Evolutionary conservation across 768 basidiomycete species (phyloP).

Genomic region (Mycena leptocephala): DNA sequence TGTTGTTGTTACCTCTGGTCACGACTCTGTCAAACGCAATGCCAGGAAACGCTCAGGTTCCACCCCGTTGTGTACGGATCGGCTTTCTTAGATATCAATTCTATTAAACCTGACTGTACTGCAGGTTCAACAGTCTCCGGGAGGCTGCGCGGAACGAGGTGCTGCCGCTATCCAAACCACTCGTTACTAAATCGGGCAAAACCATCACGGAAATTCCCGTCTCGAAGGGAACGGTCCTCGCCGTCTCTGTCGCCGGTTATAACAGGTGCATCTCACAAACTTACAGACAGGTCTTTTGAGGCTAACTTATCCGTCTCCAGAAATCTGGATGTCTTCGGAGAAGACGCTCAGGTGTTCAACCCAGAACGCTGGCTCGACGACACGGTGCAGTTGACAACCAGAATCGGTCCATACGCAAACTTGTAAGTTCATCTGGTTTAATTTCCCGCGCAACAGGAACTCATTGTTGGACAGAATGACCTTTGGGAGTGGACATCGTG

Average conservation of each 20-base stretch:
- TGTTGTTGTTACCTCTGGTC: background rate
- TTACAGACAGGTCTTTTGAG: too few relatives aligned
- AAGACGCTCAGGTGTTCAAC: too few relatives aligned
- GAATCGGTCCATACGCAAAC: too few relatives aligned
- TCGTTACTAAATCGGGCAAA: slow-evolving; percentile 63
- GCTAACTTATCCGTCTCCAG: too few relatives aligned
- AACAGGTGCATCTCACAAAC: too few relatives aligned
- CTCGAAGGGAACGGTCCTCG: slow-evolving; percentile 65
- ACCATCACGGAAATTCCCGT: slow-evolving; percentile 61
- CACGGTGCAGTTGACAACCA: too few relatives aligned
- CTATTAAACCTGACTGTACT: too few relatives aligned
- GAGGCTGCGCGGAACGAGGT: slow-evolving; percentile 68
- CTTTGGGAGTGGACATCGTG: slow-evolving; percentile 65
- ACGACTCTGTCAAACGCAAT: background rate
- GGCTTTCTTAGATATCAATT: too few relatives aligned
- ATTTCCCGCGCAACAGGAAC: too few relatives aligned
- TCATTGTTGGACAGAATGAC: slow-evolving; percentile 61
- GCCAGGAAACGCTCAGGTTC: slow-evolving; percentile 67
- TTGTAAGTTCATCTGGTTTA: slow-evolving; percentile 51
- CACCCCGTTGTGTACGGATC: slow-evolving; percentile 63
- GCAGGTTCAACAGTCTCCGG: slow-evolving; percentile 60
- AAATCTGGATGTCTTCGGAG: slow-evolving; percentile 68
- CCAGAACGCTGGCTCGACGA: slow-evolving; percentile 70
- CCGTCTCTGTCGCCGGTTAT: too few relatives aligned
- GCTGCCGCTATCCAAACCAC: slow-evolving; percentile 71